Evolutionary conservation across 2,329 filamentous ascomycete species (phyloP).

Genomic region (Fusarium staphyleae): DNA sequence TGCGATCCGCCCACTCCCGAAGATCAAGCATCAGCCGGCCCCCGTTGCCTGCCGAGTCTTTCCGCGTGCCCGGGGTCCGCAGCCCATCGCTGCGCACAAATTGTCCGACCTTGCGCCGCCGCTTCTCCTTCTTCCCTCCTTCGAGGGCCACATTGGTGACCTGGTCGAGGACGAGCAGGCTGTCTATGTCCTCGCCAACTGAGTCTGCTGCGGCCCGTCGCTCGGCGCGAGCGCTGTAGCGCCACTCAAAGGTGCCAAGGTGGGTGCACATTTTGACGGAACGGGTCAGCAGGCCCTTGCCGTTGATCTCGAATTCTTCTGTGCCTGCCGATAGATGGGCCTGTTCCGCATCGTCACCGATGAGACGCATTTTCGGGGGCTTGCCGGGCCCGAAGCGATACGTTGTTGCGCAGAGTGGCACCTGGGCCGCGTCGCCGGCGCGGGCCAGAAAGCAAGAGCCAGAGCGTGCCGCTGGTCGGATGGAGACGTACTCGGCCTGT

Average conservation of each 20-base stretch:
- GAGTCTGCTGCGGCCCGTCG: conserved; percentile 46
- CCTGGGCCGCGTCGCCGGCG: conserved; percentile 45
- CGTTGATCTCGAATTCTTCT: conserved; percentile 40
- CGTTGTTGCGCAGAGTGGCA: conserved; percentile 57
- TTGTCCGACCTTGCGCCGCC: conserved; percentile 49
- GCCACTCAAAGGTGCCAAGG: conserved; percentile 62
- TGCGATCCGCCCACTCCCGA: conserved; percentile 44
- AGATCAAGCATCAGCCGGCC: conserved; percentile 56
- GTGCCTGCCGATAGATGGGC: conserved; percentile 4
- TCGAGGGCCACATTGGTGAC: conserved; percentile 46
- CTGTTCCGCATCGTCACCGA: conserved; percentile 6
- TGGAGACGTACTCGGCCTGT: conserved; percentile 58
- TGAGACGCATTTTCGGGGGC: conserved; percentile 54
- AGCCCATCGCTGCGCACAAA: conserved; percentile 51
- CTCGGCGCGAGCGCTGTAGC: conserved; percentile 58
- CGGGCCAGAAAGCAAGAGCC: conserved; percentile 58
- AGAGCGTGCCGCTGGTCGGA: conserved; percentile 55
- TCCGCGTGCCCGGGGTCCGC: conserved; percentile 50
- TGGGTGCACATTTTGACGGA: conserved; percentile 55
- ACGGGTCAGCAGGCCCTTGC: conserved; percentile 55
- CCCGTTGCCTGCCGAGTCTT: conserved; percentile 57
- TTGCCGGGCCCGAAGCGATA: conserved; percentile 65
- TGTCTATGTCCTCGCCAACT: conserved; percentile 44
- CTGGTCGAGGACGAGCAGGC: conserved; percentile 60
- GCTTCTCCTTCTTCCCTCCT: conserved; percentile 42